A percentile compares a stretch with the other conserved stretches of the same genome.
These are phyloP conservation scores for Camellia sinensis DNA, from an alignment of 148 eudicot genomes.

Conservation along the genomic window DNA sequence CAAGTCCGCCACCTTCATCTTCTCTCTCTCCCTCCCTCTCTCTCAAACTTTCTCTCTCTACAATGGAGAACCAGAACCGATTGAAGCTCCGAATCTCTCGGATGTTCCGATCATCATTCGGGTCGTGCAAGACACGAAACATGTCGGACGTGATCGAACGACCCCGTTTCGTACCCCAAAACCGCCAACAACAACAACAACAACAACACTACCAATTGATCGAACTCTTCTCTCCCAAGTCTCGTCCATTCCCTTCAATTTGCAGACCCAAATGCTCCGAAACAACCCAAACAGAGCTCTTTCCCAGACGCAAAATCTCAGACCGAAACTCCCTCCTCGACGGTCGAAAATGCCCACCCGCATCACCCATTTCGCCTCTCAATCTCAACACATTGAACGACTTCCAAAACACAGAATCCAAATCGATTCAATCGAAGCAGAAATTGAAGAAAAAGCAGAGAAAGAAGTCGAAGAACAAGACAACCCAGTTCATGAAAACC, in stretches of 20 bases:
- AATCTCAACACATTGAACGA: constrained; percentile 10
- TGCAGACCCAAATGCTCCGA: constrained; percentile 47
- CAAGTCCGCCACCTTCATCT: constrained; percentile 13
- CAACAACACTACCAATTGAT: constrained; percentile 24
- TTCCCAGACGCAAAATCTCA: constrained; percentile 29
- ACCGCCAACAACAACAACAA: constrained; percentile 5
- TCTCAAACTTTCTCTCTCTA: constrained; percentile 11
- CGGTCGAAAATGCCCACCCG: constrained; percentile 45
- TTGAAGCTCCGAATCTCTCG: constrained; percentile 40
- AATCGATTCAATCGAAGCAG: background rate
- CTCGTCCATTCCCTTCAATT: constrained; percentile 30
- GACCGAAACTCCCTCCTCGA: constrained; percentile 23
- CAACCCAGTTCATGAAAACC: constrained; percentile 13
- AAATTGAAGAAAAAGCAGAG: background rate
- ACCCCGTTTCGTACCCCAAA: constrained; percentile 34
- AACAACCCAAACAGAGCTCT: constrained; percentile 24
- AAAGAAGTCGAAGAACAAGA: constrained; percentile 17
- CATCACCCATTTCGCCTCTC: constrained; percentile 48
- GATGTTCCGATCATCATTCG: constrained; percentile 37
- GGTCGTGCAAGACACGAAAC: constrained; percentile 40
- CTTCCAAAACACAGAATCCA: background rate
- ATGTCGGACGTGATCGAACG: constrained; percentile 38
- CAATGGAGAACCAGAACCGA: constrained; percentile 41
- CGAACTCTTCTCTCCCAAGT: constrained; percentile 27
- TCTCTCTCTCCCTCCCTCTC: background rate